These are phyloP conservation scores for Brettanomyces anomalus DNA, from an alignment of 805 yeast genomes.

Conservation along the genomic window DNA sequence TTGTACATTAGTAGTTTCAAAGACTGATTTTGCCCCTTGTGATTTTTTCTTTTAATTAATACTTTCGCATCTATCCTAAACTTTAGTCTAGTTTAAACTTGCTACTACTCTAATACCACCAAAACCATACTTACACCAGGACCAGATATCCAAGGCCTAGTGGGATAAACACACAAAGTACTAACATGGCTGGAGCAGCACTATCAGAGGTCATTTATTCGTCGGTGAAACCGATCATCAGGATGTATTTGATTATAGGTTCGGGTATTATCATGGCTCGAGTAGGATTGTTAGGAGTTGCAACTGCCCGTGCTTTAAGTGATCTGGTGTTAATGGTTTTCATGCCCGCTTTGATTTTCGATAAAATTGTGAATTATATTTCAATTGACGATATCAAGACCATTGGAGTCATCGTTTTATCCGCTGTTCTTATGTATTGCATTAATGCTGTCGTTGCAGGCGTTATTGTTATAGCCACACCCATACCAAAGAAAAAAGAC, in stretches of 20 bases:
- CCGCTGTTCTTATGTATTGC: constrained; percentile 41
- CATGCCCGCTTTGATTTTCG: constrained; percentile 59
- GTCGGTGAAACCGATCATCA: constrained; percentile 68
- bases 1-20: too few relatives aligned
- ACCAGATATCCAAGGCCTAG: too few relatives aligned
- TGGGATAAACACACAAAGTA: not conserved
- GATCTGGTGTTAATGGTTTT: constrained; percentile 53
- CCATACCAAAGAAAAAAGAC: constrained; percentile 39
- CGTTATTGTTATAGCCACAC: constrained; percentile 23
- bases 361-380: constrained; percentile 52
- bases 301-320: constrained; percentile 54
- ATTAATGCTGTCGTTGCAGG: constrained; percentile 42
- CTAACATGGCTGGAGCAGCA: constrained; percentile 7
- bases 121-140: too few relatives aligned
- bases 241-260: constrained; percentile 62
- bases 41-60: too few relatives aligned
- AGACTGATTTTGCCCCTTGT: too few relatives aligned
- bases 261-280: constrained; percentile 58
- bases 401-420: constrained; percentile 53
- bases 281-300: constrained; percentile 48
- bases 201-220: constrained; percentile 26
- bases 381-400: constrained; percentile 57
- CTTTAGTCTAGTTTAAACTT: too few relatives aligned
- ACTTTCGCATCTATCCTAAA: too few relatives aligned
- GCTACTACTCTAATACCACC: too few relatives aligned